Conservation (phyloP, 495 filamentous ascomycete species). For the Sphaerosporella brunnea region DNA sequence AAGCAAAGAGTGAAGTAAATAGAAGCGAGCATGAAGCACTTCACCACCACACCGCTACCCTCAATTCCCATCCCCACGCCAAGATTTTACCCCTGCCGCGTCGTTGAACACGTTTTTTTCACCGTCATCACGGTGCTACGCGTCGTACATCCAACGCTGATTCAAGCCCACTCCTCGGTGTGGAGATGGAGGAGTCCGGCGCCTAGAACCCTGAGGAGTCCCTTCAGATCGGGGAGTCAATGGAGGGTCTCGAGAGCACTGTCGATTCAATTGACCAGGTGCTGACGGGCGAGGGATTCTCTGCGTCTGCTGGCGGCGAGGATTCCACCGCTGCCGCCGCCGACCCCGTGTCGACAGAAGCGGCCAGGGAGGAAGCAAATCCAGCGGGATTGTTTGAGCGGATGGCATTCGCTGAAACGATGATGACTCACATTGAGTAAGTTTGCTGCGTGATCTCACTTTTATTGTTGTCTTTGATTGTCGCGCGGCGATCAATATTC, state of each 20-base stretch:
- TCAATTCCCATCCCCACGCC: too few relatives aligned
- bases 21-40: too few relatives aligned
- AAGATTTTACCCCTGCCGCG: too few relatives aligned
- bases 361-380: background rate
- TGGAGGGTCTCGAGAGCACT: conserved; percentile 15
- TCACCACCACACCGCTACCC: too few relatives aligned
- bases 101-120: too few relatives aligned
- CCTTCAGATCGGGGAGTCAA: conserved; percentile 2
- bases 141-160: background rate
- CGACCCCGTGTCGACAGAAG: background rate
- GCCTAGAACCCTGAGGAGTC: too few relatives aligned
- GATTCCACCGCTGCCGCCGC: too few relatives aligned
- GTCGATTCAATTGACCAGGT: conserved; percentile 13
- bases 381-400: background rate
- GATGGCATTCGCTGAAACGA: conserved; percentile 5
- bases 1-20: too few relatives aligned
- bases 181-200: background rate
- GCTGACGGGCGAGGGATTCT: conserved; percentile 7
- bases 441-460: conserved; percentile 9
- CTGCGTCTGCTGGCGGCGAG: too few relatives aligned
- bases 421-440: conserved; percentile 25
- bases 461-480: background rate
- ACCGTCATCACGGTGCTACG: too few relatives aligned
- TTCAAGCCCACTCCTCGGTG: conserved; percentile 4
- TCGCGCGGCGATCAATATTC: too few relatives aligned